Percentiles rank a stretch among this genome's conserved stretches.
phyloP scores from a whole-genome alignment of 163 green algal genomes.

The Dunaliella salina region DNA sequence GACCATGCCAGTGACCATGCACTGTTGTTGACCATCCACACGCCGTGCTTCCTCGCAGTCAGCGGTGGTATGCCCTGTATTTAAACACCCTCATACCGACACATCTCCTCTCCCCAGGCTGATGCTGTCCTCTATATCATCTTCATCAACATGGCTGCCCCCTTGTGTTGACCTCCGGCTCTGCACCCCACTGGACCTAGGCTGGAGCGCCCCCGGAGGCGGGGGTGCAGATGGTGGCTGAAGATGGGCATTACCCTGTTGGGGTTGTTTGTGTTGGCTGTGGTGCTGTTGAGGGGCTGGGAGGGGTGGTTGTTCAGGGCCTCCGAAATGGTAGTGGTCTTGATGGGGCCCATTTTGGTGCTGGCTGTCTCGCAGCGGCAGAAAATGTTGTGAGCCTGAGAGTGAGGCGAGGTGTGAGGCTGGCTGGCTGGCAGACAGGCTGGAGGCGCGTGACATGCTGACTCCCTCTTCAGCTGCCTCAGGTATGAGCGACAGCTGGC shows the following conservation, averaged over 20 bases:
- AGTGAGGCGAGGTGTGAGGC: neutral
- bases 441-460: neutral
- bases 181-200: too few species aligned
- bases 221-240: neutral
- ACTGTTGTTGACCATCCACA: neutral
- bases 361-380: neutral
- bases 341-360: neutral
- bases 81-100: neutral
- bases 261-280: neutral
- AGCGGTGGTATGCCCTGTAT: neutral
- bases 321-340: too few species aligned
- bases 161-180: neutral
- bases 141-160: neutral
- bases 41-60: neutral
- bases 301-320: neutral
- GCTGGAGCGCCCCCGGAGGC: neutral
- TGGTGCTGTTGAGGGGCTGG: neutral
- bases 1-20: too few species aligned
- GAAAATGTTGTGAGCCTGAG: neutral
- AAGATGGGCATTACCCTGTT: neutral
- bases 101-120: slow-evolving; percentile 5
- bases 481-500: neutral
- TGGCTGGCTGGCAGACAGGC: neutral
- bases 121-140: neutral
- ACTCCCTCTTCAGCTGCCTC: neutral